Evolutionary conservation across 768 basidiomycete species (phyloP), one percentile per base, ranked within the genome.

Genomic region (Xerocomellus amylosporus): DNA sequence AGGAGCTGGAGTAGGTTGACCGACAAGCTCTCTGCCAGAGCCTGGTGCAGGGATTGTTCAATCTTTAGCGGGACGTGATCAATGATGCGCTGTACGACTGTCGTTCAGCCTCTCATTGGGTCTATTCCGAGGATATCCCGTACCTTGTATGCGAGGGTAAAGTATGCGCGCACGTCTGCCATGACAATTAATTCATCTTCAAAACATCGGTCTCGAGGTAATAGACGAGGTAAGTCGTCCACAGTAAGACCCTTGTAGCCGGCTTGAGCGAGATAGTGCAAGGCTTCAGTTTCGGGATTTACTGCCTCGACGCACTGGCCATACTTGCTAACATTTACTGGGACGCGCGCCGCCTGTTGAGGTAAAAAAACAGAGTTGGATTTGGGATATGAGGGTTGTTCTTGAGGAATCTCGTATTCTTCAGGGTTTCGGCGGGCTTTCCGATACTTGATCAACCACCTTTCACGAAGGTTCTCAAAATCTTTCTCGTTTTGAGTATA

Each of bases 101-200:
- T 42, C 19, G 17, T 37, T 34, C 9, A 52, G 42, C 9, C 14
- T 51, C 38, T 39, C 28, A 28, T n/a, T 9, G 7, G 0, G 15
- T 54, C 17, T 17, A 7, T 19, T 31, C n/a, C 4, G 6, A 20
- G 4, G 20, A 15, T 42, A 51, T n/a, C 13, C 1, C 68, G 19
- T 53, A 81, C 83, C 73, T 80, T 79, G 69, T 74, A 77, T 8
- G 82, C 76, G 0, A 84, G 74, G 37, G 80, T 75, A 62, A 79
- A 84, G 55, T 82, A 86, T 5, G 80, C 83, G 0, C 76, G 74
- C 0, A 83, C 79, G 17, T 78, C 76, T 0, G 82, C 79, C 78
- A 82, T 81, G 7, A 84, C 74, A 2, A 62, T 55, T 14, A 84
- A 51, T 46, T 81, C 84, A 14, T 78, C 74, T 37, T 73, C 68